Evolutionary conservation across 805 yeast genomes (phyloP).

Genomic region (Cyberlindnera euphorbiae): DNA sequence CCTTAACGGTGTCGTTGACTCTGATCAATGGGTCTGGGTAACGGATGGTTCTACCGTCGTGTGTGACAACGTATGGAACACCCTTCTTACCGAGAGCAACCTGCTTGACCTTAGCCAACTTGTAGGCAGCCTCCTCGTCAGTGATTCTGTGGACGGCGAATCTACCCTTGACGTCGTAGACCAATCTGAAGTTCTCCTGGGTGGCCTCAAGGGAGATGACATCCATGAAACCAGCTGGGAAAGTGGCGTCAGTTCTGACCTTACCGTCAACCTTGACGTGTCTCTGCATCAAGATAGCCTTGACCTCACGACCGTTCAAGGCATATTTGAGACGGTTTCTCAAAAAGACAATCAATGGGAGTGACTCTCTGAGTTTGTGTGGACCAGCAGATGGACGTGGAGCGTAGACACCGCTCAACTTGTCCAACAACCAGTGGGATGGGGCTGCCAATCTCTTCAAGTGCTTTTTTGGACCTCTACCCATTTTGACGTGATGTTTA

Average conservation of each 20-base stretch:
- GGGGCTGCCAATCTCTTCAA: conserved; percentile 99
- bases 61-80: conserved; percentile 97
- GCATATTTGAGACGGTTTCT: conserved; percentile 99
- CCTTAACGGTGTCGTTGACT: conserved; percentile 97
- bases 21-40: conserved; percentile 98
- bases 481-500: conserved; percentile 23
- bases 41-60: conserved; percentile 99
- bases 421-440: conserved; percentile 99
- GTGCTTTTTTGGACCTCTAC: conserved; percentile 74
- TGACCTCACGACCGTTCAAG: conserved; percentile 97
- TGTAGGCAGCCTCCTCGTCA: conserved; percentile 97
- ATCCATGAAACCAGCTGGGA: conserved; percentile 99
- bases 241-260: conserved; percentile 98
- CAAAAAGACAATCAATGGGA: conserved; percentile 93
- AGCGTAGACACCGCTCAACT: conserved; percentile 98
- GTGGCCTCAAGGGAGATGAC: conserved; percentile 96
- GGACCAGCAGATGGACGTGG: conserved; percentile 99
- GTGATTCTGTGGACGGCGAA: conserved; percentile 99
- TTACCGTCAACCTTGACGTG: conserved; percentile 98
- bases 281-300: conserved; percentile 97
- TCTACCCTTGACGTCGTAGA: conserved; percentile 98
- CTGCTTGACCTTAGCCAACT: conserved; percentile 96
- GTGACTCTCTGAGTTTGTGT: conserved; percentile 97
- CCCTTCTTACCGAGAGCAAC: conserved; percentile 98
- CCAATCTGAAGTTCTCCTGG: conserved; percentile 98